Base-by-base conservation (phyloP, 2,329 filamentous ascomycete species). In the Nemania sp. region DNA sequence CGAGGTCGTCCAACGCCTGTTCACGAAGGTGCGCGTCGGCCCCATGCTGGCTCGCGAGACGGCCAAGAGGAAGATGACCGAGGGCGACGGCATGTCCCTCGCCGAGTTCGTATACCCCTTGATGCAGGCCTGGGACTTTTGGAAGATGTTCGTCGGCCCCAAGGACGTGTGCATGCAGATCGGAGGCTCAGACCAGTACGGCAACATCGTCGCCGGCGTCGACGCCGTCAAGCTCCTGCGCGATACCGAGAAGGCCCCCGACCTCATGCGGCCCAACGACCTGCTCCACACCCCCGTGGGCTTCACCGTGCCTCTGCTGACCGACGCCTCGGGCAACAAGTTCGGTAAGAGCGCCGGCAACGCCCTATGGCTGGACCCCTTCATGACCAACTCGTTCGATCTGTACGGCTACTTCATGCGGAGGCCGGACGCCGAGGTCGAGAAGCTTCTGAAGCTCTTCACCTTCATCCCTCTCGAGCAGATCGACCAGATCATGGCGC, bases 61-160 rank as follows among this genome's bases (percentile, higher is more conserved):
- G 35, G 92, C 96, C 56, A 95, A 92, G 76, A 88, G 87, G 59
- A 91, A 92, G 71, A 83, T 98, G 81, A 83, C 84, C n/a, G 87
- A 87, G 54, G 91, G 92, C 39, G 90, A 95, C 65, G 96, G 95
- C 68, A 94, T 99, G 89, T 96, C 93, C 0, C 90, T 96, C 69
- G 89, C 91, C 37, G 95, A 99, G 73, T 97, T 99, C 75, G 85
- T 87, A 43, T 99, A 99, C 72, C 95, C 96, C 1, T 78, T 99
- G 15, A 86, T 98, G 69, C 95, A 99, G 74, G 92, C 90, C 20
- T 98, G 93, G 90, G 95, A 99, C 74, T 99, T 93, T 86, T 98
- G 91, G 91, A 83, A 90, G 68, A 83, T 98, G 78, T 96, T 90
- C 76, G 74, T 69, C 63, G 82, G 85, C 48, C 81, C 82, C 21